Conservation (phyloP, 192 early-diverging fungal species). For the Coemansia sp. region DNA sequence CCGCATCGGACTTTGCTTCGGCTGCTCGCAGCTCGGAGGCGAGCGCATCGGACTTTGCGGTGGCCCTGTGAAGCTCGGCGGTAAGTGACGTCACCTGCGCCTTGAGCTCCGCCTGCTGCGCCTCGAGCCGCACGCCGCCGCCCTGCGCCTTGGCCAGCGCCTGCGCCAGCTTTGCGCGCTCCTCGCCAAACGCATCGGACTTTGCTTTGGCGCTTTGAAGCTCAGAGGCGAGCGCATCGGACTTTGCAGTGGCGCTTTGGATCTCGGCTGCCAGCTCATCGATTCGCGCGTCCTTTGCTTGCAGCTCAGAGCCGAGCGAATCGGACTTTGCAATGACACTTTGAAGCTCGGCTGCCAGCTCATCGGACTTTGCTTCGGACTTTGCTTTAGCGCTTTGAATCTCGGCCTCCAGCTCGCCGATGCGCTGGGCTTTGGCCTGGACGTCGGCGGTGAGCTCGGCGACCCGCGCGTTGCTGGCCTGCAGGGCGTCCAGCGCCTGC, state of each 20-base stretch:
- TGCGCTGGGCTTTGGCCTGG: not conserved
- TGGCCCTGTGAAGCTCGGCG: too few species aligned
- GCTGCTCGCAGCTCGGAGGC: not conserved
- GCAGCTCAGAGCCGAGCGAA: not conserved
- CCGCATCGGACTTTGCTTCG: too few species aligned
- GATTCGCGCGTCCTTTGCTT: not conserved
- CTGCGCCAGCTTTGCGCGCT: constrained; percentile 31
- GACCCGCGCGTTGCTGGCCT: constrained; percentile 2
- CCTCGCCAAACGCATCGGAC: constrained; percentile 5
- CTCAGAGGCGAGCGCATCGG: not conserved
- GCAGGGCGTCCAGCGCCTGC: too few species aligned
- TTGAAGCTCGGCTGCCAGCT: not conserved
- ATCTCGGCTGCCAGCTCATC: not conserved
- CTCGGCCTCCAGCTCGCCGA: not conserved
- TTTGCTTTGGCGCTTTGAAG: constrained; percentile 1
- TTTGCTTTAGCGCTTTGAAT: too few species aligned
- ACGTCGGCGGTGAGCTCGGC: not conserved
- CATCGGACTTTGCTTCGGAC: not conserved
- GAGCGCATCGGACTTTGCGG: not conserved
- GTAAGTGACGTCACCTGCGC: constrained; percentile 8
- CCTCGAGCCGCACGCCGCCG: constrained; percentile 21
- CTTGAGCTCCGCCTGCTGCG: constrained; percentile 26
- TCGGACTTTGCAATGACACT: not conserved
- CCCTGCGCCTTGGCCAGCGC: constrained; percentile 44
- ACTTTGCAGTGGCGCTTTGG: not conserved